phyloP scores from a whole-genome alignment of 805 yeast species.

The Candida ipomoeae region DNA sequence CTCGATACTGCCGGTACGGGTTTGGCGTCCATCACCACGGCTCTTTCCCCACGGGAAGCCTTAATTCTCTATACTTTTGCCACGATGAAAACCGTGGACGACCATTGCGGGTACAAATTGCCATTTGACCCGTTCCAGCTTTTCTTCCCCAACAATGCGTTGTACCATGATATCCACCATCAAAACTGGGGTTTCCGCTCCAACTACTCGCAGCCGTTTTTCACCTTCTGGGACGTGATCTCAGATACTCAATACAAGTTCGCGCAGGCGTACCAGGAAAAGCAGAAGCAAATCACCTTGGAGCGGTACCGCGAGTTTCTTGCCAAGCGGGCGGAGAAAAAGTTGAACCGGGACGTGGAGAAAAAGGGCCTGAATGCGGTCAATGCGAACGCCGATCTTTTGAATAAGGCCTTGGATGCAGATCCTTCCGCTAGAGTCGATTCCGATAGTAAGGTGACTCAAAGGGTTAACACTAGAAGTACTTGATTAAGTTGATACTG shows the following conservation, averaged over 20 bases:
- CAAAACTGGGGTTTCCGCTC: slow-evolving; percentile 92
- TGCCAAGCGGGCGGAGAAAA: slow-evolving; percentile 12
- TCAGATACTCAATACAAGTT: slow-evolving; percentile 67
- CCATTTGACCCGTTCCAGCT: slow-evolving; percentile 90
- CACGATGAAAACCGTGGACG: slow-evolving; percentile 95
- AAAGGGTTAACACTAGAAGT: background rate
- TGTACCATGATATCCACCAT: slow-evolving; percentile 96
- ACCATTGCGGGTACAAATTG: slow-evolving; percentile 95
- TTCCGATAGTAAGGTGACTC: background rate
- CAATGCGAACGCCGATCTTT: background rate
- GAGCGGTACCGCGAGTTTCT: slow-evolving; percentile 60
- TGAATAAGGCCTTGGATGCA: background rate
- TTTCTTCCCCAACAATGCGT: slow-evolving; percentile 90
- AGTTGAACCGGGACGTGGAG: slow-evolving; percentile 2
- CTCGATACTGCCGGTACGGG: slow-evolving; percentile 94
- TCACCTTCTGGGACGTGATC: slow-evolving; percentile 84
- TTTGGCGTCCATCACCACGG: slow-evolving; percentile 59
- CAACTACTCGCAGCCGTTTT: slow-evolving; percentile 94
- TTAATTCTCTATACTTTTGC: slow-evolving; percentile 76
- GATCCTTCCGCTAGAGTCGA: background rate
- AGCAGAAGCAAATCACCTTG: slow-evolving; percentile 65
- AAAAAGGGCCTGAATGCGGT: slow-evolving; percentile 1
- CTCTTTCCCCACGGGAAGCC: slow-evolving; percentile 72
- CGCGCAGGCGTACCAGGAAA: slow-evolving; percentile 56
- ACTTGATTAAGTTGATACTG: too few species aligned